phyloP scores from a whole-genome alignment of 441 rosid genomes.

The Cnidoscolus chayamansa region DNA sequence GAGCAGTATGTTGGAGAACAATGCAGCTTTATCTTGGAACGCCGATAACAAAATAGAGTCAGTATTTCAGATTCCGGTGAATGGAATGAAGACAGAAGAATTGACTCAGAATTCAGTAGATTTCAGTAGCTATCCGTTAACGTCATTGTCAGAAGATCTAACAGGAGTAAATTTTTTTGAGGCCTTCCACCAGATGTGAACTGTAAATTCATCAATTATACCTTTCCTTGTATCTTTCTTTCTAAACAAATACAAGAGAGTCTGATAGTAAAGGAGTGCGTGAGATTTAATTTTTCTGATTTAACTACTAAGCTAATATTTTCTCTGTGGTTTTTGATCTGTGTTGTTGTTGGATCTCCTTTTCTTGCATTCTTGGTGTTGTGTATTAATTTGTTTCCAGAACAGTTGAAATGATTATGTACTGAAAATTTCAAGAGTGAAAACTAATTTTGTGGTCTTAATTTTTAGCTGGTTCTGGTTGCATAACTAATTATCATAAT shows the following conservation, averaged over 20 bases:
- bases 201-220: conserved; percentile 30
- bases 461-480: not conserved
- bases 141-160: conserved; percentile 53
- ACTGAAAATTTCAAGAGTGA: conserved; percentile 26
- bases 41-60: conserved; percentile 26
- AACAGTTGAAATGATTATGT: conserved; percentile 26
- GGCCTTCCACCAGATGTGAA: conserved; percentile 45
- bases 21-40: conserved; percentile 40
- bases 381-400: conserved; percentile 23
- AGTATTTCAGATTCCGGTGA: conserved; percentile 35
- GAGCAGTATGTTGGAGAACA: conserved; percentile 31
- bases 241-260: conserved; percentile 23
- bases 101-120: conserved; percentile 34
- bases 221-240: not conserved
- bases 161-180: conserved; percentile 46
- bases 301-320: conserved; percentile 7
- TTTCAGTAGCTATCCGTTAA: conserved; percentile 46
- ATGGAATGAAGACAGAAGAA: conserved; percentile 40
- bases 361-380: not conserved
- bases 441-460: conserved; percentile 28
- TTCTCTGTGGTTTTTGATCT: not conserved
- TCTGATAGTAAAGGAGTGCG: conserved; percentile 38
- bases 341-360: not conserved
- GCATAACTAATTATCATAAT: conserved; percentile 19
- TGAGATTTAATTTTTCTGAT: conserved; percentile 12